Percentiles rank a stretch among this genome's conserved stretches.
These are phyloP conservation scores for Cystobasidium pallidum DNA, from an alignment of 1,284 basidiomycete species.

Conservation along the genomic window DNA sequence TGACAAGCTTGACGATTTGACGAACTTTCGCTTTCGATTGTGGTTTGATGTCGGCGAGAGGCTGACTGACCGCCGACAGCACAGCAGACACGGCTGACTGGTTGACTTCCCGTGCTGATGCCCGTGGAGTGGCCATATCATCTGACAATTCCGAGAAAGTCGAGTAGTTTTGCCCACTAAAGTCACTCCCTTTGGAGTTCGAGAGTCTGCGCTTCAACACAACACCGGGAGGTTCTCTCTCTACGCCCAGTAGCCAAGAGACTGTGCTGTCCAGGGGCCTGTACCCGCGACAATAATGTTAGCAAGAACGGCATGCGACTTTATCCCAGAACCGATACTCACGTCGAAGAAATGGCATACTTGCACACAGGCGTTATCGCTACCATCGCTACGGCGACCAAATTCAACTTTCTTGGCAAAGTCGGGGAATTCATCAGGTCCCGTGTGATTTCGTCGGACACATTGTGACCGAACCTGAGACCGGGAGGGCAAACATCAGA, in stretches of 20 bases:
- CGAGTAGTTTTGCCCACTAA: constrained; percentile 10
- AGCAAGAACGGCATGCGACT: constrained; percentile 1
- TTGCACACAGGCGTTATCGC: constrained; percentile 73
- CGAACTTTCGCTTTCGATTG: constrained; percentile 33
- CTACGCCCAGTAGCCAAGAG: constrained; percentile 70
- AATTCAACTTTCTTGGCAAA: constrained; percentile 74
- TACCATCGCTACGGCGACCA: constrained; percentile 82
- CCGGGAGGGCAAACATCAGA: constrained; percentile 10
- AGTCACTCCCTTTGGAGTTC: constrained; percentile 5
- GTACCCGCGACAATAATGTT: not conserved
- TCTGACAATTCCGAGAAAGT: constrained; percentile 20
- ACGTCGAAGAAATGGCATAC: constrained; percentile 38
- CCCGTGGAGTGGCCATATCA: constrained; percentile 4
- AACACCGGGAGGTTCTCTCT: constrained; percentile 5
- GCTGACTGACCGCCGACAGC: constrained; percentile 23
- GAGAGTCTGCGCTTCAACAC: not conserved
- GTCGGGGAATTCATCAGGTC: constrained; percentile 76
- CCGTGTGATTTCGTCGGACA: constrained; percentile 70
- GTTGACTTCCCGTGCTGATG: constrained; percentile 11
- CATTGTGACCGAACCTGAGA: constrained; percentile 59
- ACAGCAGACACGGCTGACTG: constrained; percentile 19
- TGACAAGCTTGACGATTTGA: constrained; percentile 63
- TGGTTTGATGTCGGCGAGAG: constrained; percentile 28
- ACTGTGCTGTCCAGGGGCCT: constrained; percentile 83
- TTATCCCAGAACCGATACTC: not conserved